Conservation (phyloP, 164 flowering plant species). For the Platanus orientalis region DNA sequence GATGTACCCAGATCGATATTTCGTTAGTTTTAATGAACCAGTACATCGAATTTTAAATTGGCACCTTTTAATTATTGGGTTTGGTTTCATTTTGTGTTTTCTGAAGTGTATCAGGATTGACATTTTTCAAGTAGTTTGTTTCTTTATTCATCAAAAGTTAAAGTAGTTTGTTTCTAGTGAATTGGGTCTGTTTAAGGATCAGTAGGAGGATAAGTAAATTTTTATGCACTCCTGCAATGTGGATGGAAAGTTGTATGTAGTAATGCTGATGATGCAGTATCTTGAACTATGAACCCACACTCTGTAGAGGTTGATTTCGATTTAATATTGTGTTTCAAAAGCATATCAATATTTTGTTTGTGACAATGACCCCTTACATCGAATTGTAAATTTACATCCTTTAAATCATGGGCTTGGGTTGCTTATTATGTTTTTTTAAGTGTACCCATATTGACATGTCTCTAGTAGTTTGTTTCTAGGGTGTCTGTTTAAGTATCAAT, state of each 20-base stretch:
- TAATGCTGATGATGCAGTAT: neutral
- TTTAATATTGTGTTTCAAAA: neutral
- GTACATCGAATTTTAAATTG: neutral
- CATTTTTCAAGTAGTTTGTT: no score
- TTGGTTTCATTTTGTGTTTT: neutral
- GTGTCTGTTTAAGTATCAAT: neutral
- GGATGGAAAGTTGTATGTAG: no score
- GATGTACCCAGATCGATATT: slow-evolving; percentile 6
- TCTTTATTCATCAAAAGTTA: no score
- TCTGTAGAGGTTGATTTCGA: neutral
- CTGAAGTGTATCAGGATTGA: neutral
- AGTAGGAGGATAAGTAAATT: no score
- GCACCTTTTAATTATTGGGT: neutral
- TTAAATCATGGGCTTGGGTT: neutral
- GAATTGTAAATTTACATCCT: neutral
- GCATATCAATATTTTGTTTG: neutral
- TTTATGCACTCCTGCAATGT: no score
- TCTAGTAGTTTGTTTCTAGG: no score
- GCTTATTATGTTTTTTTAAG: no score
- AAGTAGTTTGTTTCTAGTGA: neutral
- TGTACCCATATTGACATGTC: no score
- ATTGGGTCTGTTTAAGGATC: neutral
- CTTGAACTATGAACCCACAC: neutral
- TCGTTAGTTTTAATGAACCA: neutral
- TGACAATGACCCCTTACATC: neutral